These are phyloP conservation scores for Phalaenopsis hybrid DNA, from an alignment of 116 monocot species.

Conservation along the genomic window DNA sequence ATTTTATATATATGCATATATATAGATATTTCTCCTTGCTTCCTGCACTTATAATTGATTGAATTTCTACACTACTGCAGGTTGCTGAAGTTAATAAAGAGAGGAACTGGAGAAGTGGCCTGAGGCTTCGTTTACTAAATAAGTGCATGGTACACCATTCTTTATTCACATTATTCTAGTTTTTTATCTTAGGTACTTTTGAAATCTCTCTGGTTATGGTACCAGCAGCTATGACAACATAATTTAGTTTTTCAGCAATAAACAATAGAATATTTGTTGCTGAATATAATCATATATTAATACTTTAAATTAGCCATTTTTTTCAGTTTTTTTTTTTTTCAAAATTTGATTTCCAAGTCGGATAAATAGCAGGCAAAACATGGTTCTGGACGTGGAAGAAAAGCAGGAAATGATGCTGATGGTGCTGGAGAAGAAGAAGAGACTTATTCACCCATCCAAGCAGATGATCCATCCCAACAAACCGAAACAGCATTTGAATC, in stretches of 20 bases:
- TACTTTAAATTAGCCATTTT: too few species aligned
- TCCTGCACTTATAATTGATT: not conserved
- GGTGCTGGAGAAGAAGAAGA: constrained; percentile 61
- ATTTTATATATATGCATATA: too few species aligned
- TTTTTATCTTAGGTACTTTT: too few species aligned
- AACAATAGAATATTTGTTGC: too few species aligned
- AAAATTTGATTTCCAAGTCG: not conserved
- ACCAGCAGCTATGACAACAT: too few species aligned
- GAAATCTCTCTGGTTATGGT: too few species aligned
- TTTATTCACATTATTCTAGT: too few species aligned
- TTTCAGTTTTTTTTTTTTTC: too few species aligned
- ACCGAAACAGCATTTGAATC: constrained; percentile 36
- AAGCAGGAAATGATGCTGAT: constrained; percentile 49
- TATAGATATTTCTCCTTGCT: not conserved
- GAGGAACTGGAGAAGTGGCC: constrained; percentile 91
- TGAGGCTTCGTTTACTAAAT: constrained; percentile 70
- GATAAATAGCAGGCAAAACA: constrained; percentile 29
- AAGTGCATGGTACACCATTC: constrained; percentile 53
- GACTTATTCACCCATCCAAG: constrained; percentile 38
- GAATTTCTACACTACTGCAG: constrained; percentile 22
- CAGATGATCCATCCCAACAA: constrained; percentile 40
- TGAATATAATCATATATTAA: too few species aligned
- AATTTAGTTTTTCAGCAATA: too few species aligned
- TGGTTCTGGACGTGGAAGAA: constrained; percentile 37
- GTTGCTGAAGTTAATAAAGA: constrained; percentile 70